These are phyloP conservation scores for Xylariaceae sp. DNA, from an alignment of 2,329 filamentous ascomycete species.

Conservation along the genomic window DNA sequence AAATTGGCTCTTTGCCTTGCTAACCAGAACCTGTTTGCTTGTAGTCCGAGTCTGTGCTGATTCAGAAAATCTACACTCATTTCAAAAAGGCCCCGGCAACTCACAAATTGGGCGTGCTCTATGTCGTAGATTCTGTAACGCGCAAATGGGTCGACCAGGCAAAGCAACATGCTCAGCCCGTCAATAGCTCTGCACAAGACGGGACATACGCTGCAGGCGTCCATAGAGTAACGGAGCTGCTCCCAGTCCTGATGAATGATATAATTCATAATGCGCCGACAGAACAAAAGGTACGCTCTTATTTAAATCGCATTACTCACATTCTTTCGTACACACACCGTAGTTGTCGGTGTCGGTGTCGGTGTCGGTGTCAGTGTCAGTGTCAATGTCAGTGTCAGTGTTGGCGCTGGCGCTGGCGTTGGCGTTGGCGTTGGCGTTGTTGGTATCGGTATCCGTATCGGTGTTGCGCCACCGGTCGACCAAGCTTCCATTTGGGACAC, in stretches of 20 bases:
- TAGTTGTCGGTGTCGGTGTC: slow-evolving; percentile 23
- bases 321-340: slow-evolving; percentile 20
- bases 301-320: slow-evolving; percentile 30
- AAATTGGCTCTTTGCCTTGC: slow-evolving; percentile 19
- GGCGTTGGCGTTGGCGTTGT: no score
- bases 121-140: slow-evolving; percentile 99
- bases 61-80: slow-evolving; percentile 94
- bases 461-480: slow-evolving; percentile 16
- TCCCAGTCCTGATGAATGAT: slow-evolving; percentile 92
- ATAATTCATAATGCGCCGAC: slow-evolving; percentile 81
- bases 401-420: no score
- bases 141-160: slow-evolving; percentile 98
- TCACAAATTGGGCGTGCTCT: slow-evolving; percentile 97
- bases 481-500: slow-evolving; percentile 16
- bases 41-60: slow-evolving; percentile 88
- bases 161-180: slow-evolving; percentile 74
- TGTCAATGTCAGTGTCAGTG: no score
- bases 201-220: slow-evolving; percentile 94
- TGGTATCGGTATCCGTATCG: no score
- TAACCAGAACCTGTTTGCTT: slow-evolving; percentile 23
- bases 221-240: slow-evolving; percentile 90
- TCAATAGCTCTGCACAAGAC: slow-evolving; percentile 75
- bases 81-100: slow-evolving; percentile 92
- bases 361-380: no score
- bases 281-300: slow-evolving; percentile 88